Percentiles rank a stretch among this genome's conserved stretches.
Evolutionary conservation across 2,329 filamentous ascomycete species (phyloP).

Genomic region (Cytospora mali): DNA sequence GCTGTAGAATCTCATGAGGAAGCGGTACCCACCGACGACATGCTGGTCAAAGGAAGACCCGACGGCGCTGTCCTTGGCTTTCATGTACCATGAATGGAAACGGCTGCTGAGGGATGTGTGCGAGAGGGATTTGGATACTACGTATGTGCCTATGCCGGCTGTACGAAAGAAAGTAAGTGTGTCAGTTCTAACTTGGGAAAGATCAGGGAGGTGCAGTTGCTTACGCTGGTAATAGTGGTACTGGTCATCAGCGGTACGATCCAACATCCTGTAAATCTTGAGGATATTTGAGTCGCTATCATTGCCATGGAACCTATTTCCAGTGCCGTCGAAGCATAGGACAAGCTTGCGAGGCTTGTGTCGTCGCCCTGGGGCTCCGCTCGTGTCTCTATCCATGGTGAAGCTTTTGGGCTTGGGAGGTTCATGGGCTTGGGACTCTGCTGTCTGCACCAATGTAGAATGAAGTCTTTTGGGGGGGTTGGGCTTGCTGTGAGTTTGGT

Average conservation of each 20-base stretch:
- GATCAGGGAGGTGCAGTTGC: constrained; percentile 27
- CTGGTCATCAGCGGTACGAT: constrained; percentile 63
- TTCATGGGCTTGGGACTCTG: constrained; percentile 6
- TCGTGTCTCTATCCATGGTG: constrained; percentile 8
- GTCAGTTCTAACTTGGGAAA: constrained; percentile 15
- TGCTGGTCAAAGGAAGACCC: constrained; percentile 81
- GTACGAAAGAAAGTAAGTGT: neutral
- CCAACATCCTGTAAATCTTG: constrained; percentile 71
- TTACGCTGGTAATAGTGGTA: constrained; percentile 66
- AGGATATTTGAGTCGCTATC: constrained; percentile 68
- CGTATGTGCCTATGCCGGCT: constrained; percentile 75
- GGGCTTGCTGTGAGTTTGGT: constrained; percentile 2
- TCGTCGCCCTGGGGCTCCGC: constrained; percentile 5
- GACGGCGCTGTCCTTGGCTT: constrained; percentile 77
- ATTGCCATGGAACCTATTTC: constrained; percentile 65
- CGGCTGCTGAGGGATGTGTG: constrained; percentile 59
- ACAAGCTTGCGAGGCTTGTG: constrained; percentile 50
- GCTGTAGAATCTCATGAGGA: constrained; percentile 74
- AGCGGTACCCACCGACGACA: constrained; percentile 81
- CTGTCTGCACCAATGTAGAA: constrained; percentile 1
- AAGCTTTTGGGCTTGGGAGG: too few relatives aligned
- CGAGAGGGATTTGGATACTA: constrained; percentile 61
- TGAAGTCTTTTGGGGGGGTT: neutral
- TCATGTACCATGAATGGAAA: constrained; percentile 67
- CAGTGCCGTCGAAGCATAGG: constrained; percentile 65